Percentiles rank a stretch among this genome's conserved stretches.
Conservation (phyloP, 208 protist genomes). For the Crithidia bombi region DNA sequence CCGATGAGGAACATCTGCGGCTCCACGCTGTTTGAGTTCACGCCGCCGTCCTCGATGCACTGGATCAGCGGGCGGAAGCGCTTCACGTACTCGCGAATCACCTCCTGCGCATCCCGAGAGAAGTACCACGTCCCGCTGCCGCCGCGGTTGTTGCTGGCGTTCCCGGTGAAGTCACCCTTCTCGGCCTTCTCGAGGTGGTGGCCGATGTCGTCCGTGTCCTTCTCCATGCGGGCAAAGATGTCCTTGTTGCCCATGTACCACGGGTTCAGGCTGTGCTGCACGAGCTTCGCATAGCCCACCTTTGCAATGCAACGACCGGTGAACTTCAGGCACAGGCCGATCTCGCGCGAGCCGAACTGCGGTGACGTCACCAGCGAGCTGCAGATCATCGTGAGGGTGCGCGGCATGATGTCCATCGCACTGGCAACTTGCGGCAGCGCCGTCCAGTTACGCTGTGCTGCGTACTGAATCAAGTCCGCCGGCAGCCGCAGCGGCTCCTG, state of each 20-base stretch:
- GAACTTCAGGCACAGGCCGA: conserved; percentile 86
- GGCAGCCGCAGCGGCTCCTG: conserved; percentile 61
- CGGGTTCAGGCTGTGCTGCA: conserved; percentile 64
- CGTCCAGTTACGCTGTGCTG: conserved; percentile 73
- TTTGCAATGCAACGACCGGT: conserved; percentile 66
- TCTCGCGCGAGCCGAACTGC: conserved; percentile 84
- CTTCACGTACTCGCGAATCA: conserved; percentile 68
- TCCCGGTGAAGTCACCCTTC: conserved; percentile 64
- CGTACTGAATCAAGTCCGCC: conserved; percentile 48
- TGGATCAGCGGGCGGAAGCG: conserved; percentile 75
- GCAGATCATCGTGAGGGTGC: conserved; percentile 67
- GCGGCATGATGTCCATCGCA: conserved; percentile 48
- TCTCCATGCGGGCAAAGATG: conserved; percentile 75
- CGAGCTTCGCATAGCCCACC: conserved; percentile 84
- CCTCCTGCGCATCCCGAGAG: conserved; percentile 61
- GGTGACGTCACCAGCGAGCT: conserved; percentile 75
- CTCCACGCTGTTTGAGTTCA: conserved; percentile 63
- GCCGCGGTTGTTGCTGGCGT: conserved; percentile 49
- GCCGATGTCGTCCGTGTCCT: conserved; percentile 55
- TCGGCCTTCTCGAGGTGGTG: conserved; percentile 74
- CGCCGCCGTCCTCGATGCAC: conserved; percentile 58
- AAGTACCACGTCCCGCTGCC: conserved; percentile 82
- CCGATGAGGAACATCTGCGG: conserved; percentile 78
- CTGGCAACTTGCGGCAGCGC: conserved; percentile 63
- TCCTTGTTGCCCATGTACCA: conserved; percentile 80